Conservation (phyloP, 768 basidiomycete genomes). For the Tephrocybe rancida region DNA sequence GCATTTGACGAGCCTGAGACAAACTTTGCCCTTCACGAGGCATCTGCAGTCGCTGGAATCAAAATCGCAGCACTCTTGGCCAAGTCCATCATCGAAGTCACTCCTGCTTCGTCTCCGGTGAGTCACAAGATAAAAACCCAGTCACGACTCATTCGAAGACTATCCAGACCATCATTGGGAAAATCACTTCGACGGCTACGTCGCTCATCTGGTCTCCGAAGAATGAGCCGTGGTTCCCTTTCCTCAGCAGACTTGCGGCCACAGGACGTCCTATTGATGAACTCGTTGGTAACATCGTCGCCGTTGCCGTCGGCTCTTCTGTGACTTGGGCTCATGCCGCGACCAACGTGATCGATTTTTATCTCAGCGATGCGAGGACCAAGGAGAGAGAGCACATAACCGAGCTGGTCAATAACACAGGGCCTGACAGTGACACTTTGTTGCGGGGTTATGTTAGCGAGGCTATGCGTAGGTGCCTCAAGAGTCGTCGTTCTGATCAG, state of each 20-base stretch:
- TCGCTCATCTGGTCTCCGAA: conserved; percentile 10
- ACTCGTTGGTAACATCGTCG: neutral
- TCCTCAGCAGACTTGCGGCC: conserved; percentile 39
- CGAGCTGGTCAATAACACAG: conserved; percentile 21
- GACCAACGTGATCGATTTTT: conserved; percentile 53
- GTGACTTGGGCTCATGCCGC: conserved; percentile 26
- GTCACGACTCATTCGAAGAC: neutral
- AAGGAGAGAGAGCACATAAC: conserved; percentile 10
- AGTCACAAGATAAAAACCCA: conserved; percentile 3
- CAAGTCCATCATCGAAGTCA: conserved; percentile 26
- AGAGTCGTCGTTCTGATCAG: neutral
- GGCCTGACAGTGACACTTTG: conserved; percentile 33
- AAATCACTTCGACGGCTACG: neutral
- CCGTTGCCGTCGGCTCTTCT: neutral
- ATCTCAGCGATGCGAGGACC: conserved; percentile 44
- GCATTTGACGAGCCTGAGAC: conserved; percentile 32
- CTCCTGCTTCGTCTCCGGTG: conserved; percentile 28
- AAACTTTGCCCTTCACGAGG: conserved; percentile 30
- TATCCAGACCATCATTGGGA: neutral
- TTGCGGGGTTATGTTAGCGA: conserved; percentile 53
- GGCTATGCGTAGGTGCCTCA: conserved; percentile 44
- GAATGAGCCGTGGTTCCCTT: conserved; percentile 36
- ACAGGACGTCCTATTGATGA: conserved; percentile 29
- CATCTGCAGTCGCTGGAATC: conserved; percentile 27
- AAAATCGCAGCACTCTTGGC: conserved; percentile 31